phyloP scores from a whole-genome alignment of 306 rosid genomes.

The Senna siamea region DNA sequence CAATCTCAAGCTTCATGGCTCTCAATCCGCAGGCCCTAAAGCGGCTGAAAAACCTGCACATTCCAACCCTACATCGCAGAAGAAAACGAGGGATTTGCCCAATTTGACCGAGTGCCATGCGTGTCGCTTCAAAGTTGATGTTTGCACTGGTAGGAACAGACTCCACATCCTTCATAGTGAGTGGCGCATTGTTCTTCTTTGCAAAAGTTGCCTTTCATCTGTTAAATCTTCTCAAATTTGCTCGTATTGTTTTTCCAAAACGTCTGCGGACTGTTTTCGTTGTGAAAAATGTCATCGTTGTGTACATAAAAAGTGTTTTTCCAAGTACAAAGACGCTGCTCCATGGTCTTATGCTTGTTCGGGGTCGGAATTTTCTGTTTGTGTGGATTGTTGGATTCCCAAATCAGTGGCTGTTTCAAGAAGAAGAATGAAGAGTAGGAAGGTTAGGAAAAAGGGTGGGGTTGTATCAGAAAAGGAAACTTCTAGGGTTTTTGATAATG shows the following conservation, averaged over 20 bases:
- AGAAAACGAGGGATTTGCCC: slow-evolving; percentile 79
- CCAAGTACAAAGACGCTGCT: slow-evolving; percentile 41
- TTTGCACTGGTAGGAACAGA: slow-evolving; percentile 54
- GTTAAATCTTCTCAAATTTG: slow-evolving; percentile 67
- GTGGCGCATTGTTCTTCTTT: slow-evolving; percentile 83
- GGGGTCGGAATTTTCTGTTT: slow-evolving; percentile 53
- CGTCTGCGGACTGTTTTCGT: slow-evolving; percentile 41
- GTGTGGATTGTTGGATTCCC: slow-evolving; percentile 84
- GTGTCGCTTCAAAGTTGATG: slow-evolving; percentile 65
- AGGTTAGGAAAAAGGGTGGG: slow-evolving; percentile 40
- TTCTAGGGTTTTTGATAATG: slow-evolving; percentile 50
- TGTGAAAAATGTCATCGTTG: slow-evolving; percentile 58
- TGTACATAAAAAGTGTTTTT: slow-evolving; percentile 59
- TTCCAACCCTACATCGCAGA: slow-evolving; percentile 22
- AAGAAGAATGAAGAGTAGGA: slow-evolving; percentile 32
- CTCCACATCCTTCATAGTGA: slow-evolving; percentile 73
- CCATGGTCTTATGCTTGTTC: slow-evolving; percentile 57
- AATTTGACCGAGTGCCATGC: slow-evolving; percentile 71
- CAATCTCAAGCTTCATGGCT: not conserved
- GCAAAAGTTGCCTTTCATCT: slow-evolving; percentile 60
- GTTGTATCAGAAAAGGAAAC: slow-evolving; percentile 34
- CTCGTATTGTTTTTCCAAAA: slow-evolving; percentile 63
- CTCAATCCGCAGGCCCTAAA: not conserved
- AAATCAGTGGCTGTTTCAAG: slow-evolving; percentile 52
- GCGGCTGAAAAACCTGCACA: slow-evolving; percentile 26